Conservation (phyloP, 2,329 filamentous ascomycete genomes). For the Penicillium sp. region DNA sequence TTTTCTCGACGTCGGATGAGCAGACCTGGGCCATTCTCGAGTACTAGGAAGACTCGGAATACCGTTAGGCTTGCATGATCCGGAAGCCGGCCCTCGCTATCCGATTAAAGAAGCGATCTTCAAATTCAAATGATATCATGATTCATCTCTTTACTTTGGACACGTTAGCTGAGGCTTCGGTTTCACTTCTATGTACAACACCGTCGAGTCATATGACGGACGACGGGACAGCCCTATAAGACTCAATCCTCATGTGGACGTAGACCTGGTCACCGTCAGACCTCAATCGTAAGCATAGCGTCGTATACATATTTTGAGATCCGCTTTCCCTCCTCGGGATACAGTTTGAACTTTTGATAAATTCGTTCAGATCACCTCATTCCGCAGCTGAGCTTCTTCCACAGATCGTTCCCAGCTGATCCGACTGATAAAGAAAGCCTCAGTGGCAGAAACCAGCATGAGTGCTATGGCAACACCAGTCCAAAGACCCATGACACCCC, state of each 20-base stretch:
- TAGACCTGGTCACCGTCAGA: too few relatives aligned
- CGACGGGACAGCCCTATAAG: neutral
- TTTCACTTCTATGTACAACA: neutral
- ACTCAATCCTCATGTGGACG: too few relatives aligned
- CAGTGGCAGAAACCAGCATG: conserved; percentile 56
- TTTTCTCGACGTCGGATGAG: conserved; percentile 92
- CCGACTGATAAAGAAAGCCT: conserved; percentile 57
- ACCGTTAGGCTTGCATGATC: neutral
- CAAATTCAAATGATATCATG: conserved; percentile 29
- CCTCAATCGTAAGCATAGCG: neutral
- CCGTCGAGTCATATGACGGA: neutral
- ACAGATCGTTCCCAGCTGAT: conserved; percentile 62
- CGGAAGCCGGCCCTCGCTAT: neutral
- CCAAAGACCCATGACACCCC: conserved; percentile 83
- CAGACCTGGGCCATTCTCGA: conserved; percentile 88
- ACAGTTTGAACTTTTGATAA: neutral
- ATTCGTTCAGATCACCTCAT: conserved; percentile 35
- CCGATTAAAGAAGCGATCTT: conserved; percentile 24
- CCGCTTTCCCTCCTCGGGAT: neutral
- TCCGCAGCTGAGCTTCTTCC: conserved; percentile 60
- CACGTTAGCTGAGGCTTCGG: neutral
- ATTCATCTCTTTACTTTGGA: conserved; percentile 12
- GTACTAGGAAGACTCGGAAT: conserved; percentile 14
- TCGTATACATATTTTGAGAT: neutral
- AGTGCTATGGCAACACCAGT: conserved; percentile 73